Evolutionary conservation across 352 stramenopile genomes (phyloP), one percentile per base, ranked within the genome.

Genomic region (Globisporangium takayamanum): DNA sequence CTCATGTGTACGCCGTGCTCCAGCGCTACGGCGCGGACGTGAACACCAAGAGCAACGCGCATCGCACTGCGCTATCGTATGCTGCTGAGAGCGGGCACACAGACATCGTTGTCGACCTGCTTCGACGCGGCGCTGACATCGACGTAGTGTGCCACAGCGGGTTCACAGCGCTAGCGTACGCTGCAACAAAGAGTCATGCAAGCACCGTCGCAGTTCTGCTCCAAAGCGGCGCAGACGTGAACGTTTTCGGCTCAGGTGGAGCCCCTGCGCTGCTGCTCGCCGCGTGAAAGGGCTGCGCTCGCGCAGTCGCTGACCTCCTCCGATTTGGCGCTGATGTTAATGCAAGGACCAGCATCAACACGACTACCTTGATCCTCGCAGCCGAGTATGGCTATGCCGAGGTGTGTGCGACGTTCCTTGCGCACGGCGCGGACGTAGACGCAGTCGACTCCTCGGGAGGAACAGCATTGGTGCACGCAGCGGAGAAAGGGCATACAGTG

Each of bases 351-450:
- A 6, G 12, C n/a, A 15, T 4, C 33, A 18, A 59, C 44, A 20
- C 18, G 14, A 39, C 41, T 6, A 8, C 42, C 20, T 15, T 53
- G 42, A 39, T 20, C 7, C 1, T 0, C 20, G 54, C 54, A 20
- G 45, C 54, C 37, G n/a, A 44, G 20, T 45, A 41, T 16, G 54
- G 54, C n/a, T 11, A 59, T 42, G 15, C 42, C 14, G 41, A 47
- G 14, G 41, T 20, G 41, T 47, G 18, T 20, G 14, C 14, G 14
- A 6, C 14, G 41, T 0, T 47, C 3, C 18, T 18, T 8, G 3
- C 14, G 12, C 41, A 47, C 7, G 41, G 41, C 14, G 33, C 33
- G 1, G 33, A 39, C 6, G 33, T 39, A 1, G 41, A 22, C 18
- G 41, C 41, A 47, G 6, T 22, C 41, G 14, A 20, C 41, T 20